phyloP scores from a whole-genome alignment of 2,329 filamentous ascomycete genomes.

The Talaromyces islandicus region DNA sequence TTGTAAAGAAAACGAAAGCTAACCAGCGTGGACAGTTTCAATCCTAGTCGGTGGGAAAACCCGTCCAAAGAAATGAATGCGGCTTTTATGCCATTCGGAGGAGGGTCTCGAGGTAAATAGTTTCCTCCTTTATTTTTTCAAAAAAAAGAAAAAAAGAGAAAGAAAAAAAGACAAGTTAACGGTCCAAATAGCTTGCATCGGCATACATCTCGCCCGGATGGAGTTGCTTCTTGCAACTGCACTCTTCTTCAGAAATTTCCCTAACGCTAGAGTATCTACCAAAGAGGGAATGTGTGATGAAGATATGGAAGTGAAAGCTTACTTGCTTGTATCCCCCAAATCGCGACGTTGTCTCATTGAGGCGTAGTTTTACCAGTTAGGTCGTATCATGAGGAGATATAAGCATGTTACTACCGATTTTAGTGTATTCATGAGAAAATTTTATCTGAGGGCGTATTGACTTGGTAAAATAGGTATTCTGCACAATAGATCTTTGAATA shows the following conservation, averaged over 20 bases:
- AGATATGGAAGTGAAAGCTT: slow-evolving; percentile 37
- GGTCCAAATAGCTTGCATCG: slow-evolving; percentile 49
- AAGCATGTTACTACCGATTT: not conserved
- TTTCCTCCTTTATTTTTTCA: not conserved
- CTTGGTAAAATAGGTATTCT: not conserved
- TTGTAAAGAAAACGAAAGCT: not conserved
- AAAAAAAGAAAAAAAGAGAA: no score
- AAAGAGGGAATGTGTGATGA: slow-evolving; percentile 18
- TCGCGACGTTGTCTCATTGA: slow-evolving; percentile 32
- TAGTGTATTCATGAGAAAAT: not conserved
- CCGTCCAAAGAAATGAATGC: slow-evolving; percentile 34
- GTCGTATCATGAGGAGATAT: not conserved
- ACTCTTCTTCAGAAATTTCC: slow-evolving; percentile 40
- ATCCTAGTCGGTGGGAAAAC: slow-evolving; percentile 45
- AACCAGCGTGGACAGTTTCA: slow-evolving; percentile 31
- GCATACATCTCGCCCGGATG: slow-evolving; percentile 59
- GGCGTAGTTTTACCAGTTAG: not conserved
- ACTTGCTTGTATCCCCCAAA: slow-evolving; percentile 36
- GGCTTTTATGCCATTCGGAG: slow-evolving; percentile 62
- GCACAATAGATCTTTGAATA: not conserved
- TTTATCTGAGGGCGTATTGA: no score
- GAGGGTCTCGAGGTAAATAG: slow-evolving; percentile 48
- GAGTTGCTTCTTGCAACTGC: slow-evolving; percentile 47
- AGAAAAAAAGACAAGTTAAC: no score
- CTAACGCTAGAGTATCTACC: not conserved